phyloP scores from a whole-genome alignment of 176 grass and related monocot species.

The Bolboschoenus planiculmis region DNA sequence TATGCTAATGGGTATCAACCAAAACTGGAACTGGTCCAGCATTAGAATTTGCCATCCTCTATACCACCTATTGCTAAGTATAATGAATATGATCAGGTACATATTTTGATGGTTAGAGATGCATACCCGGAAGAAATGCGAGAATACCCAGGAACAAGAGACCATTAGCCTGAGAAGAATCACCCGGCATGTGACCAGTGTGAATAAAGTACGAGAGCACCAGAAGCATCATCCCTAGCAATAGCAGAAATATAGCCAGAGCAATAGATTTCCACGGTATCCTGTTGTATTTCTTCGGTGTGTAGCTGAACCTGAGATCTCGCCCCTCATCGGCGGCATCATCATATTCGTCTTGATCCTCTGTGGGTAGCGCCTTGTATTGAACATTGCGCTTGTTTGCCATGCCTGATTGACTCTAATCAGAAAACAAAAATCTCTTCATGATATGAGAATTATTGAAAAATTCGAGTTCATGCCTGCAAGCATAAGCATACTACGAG shows the following conservation, averaged over 20 bases:
- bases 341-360: conserved; percentile 23
- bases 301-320: conserved; percentile 77
- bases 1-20: not conserved
- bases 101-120: not conserved
- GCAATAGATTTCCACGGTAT: conserved; percentile 89
- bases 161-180: conserved; percentile 72
- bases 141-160: conserved; percentile 76
- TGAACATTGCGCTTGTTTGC: conserved; percentile 41
- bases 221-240: conserved; percentile 56
- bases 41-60: not conserved
- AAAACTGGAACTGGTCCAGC: not conserved
- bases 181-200: conserved; percentile 83
- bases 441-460: not conserved
- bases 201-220: conserved; percentile 77
- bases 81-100: not conserved
- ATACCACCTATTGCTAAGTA: not conserved
- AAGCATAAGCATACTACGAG: not conserved
- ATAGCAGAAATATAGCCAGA: conserved; percentile 70
- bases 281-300: conserved; percentile 54
- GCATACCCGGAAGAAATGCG: conserved; percentile 92
- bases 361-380: conserved; percentile 50
- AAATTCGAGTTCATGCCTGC: not conserved
- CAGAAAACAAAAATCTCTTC: not conserved
- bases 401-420: conserved; percentile 30
- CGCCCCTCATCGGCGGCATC: conserved; percentile 18